phyloP scores from a whole-genome alignment of 2,329 filamentous ascomycete species.

The Fusarium fujikuroi region DNA sequence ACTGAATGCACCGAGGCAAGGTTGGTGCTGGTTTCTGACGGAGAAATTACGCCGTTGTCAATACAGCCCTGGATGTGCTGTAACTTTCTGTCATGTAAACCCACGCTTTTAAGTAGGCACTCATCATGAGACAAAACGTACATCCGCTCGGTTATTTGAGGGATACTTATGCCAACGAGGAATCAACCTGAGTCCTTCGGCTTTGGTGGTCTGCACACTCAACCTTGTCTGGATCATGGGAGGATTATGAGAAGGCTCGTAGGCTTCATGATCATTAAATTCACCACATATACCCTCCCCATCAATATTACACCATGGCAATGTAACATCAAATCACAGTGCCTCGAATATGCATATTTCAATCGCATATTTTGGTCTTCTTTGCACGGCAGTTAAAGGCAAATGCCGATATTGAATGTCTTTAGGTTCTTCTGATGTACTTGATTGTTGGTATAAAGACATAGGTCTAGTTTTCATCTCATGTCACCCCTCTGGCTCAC shows the following conservation, averaged over 20 bases:
- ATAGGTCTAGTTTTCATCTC: background rate
- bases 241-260: background rate
- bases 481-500: background rate
- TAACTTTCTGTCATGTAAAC: no score
- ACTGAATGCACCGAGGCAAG: background rate
- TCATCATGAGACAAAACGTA: background rate
- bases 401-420: background rate
- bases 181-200: background rate
- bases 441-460: background rate
- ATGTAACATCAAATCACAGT: background rate
- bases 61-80: background rate
- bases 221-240: no score
- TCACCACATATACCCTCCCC: background rate
- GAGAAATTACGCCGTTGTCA: background rate
- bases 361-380: background rate
- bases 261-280: background rate
- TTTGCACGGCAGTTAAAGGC: background rate
- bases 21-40: background rate
- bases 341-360: background rate
- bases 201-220: background rate
- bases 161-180: no score
- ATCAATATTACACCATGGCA: background rate
- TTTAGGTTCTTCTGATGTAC: background rate
- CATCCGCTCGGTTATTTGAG: background rate
- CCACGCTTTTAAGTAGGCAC: background rate